These are phyloP conservation scores for Colletotrichum tabaci DNA, from an alignment of 2,329 filamentous ascomycete genomes.

Conservation along the genomic window DNA sequence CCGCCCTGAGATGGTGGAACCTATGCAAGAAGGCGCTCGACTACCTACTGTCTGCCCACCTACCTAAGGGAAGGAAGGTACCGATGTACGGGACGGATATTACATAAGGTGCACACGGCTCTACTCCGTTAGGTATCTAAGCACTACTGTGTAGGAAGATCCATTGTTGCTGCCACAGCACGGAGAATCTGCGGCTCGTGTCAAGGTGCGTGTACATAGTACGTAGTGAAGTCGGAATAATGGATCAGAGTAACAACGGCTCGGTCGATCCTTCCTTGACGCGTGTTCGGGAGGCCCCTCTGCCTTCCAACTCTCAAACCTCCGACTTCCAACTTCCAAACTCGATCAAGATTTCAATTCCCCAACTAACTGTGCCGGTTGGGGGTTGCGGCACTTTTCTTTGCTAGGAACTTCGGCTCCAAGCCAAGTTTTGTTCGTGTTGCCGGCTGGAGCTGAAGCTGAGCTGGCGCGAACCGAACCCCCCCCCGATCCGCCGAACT, in stretches of 20 bases:
- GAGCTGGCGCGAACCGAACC: neutral
- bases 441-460: neutral
- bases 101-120: no score
- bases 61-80: neutral
- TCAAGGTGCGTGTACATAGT: no score
- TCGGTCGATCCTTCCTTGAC: conserved; percentile 19
- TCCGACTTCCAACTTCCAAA: conserved; percentile 4
- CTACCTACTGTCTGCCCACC: neutral
- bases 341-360: neutral
- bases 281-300: neutral
- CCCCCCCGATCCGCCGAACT: no score
- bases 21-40: neutral
- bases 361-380: neutral
- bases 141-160: neutral
- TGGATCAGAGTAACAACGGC: conserved; percentile 19
- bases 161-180: neutral
- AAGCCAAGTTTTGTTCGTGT: neutral
- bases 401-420: neutral
- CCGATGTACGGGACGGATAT: no score
- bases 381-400: neutral
- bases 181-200: conserved; percentile 6
- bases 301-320: neutral
- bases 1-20: no score
- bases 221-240: neutral
- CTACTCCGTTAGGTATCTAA: neutral